These are phyloP conservation scores for Chloranthus sessilifolius DNA, from an alignment of 164 flowering plant species.

Conservation along the genomic window DNA sequence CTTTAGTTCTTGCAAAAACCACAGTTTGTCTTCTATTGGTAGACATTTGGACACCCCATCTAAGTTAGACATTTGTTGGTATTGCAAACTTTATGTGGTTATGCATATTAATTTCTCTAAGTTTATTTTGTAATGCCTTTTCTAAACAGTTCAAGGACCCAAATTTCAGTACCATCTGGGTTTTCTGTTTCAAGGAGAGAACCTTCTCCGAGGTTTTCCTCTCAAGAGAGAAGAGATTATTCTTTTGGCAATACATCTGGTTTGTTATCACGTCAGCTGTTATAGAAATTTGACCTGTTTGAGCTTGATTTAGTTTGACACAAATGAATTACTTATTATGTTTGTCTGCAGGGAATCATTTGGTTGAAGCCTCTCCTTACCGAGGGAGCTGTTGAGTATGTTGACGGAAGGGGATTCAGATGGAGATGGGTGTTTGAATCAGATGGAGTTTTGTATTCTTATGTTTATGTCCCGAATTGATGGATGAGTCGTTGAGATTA, in stretches of 20 bases:
- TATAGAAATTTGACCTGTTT: background rate
- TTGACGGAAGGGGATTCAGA: constrained; percentile 49
- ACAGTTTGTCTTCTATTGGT: background rate
- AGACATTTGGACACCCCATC: no score
- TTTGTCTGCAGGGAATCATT: constrained; percentile 24
- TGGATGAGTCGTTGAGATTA: constrained; percentile 21
- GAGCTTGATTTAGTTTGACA: background rate
- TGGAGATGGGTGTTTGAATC: constrained; percentile 45
- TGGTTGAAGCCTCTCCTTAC: constrained; percentile 16
- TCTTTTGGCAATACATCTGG: constrained; percentile 31
- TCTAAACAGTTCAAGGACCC: constrained; percentile 48
- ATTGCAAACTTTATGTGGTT: background rate
- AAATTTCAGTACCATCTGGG: constrained; percentile 76
- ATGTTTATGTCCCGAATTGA: constrained; percentile 56
- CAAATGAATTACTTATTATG: no score
- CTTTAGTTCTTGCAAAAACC: background rate
- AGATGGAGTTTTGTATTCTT: constrained; percentile 57
- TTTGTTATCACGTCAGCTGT: constrained; percentile 2
- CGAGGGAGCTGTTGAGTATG: constrained; percentile 26
- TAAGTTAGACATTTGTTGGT: background rate
- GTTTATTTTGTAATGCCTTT: background rate
- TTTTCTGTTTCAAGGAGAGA: constrained; percentile 62
- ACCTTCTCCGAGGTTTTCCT: constrained; percentile 80
- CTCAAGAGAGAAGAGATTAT: constrained; percentile 57
- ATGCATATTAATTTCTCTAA: background rate